Conservation (phyloP, 495 filamentous ascomycete species). For the Sordaria brevicollis region DNA sequence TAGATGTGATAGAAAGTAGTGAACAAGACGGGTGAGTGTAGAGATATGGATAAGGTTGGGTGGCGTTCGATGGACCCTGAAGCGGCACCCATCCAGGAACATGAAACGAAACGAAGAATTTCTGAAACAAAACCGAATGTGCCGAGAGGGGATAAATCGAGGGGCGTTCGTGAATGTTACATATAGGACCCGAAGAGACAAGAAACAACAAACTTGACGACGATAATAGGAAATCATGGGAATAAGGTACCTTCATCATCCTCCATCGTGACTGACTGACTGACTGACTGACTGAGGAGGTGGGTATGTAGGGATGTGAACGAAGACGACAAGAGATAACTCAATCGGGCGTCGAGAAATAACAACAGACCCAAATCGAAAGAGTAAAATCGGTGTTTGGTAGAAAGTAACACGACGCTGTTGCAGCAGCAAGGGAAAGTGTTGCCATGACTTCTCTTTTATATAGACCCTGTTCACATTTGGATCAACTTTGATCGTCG, state of each 20-base stretch:
- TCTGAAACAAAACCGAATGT: background rate
- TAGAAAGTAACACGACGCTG: background rate
- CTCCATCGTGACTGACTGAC: too few relatives aligned
- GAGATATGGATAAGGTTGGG: too few relatives aligned
- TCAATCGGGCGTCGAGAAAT: background rate
- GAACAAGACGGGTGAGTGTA: background rate
- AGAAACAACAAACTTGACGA: background rate
- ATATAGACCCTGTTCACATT: background rate
- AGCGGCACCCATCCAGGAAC: background rate
- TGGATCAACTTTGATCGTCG: background rate
- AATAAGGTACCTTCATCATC: background rate
- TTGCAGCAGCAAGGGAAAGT: background rate
- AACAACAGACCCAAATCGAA: background rate
- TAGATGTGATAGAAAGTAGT: background rate
- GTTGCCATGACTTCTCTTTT: background rate
- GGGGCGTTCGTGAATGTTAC: too few relatives aligned
- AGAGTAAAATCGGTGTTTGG: background rate
- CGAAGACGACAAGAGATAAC: background rate
- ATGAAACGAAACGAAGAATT: background rate
- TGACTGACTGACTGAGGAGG: too few relatives aligned
- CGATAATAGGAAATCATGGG: background rate
- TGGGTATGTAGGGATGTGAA: background rate
- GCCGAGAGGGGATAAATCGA: background rate
- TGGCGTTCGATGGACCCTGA: background rate
- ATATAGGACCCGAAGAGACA: background rate